Evolutionary conservation across 2,329 filamentous ascomycete genomes (phyloP).

Genomic region (Pseudocercospora eumusae): DNA sequence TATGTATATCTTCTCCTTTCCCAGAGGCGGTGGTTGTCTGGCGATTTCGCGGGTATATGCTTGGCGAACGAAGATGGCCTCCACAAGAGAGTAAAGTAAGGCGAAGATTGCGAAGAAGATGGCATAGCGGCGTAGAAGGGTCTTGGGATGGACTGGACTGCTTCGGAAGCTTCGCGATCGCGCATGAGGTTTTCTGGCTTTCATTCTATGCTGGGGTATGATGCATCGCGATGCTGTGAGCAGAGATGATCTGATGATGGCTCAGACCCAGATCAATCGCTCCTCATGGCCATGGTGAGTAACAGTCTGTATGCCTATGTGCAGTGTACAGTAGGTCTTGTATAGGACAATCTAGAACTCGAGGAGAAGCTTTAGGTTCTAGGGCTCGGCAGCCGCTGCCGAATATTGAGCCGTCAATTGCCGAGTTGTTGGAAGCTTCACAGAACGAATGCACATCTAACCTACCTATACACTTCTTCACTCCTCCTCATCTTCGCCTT

Average conservation of each 20-base stretch:
- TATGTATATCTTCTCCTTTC: constrained; percentile 59
- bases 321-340: neutral
- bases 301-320: neutral
- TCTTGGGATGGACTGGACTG: neutral
- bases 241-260: neutral
- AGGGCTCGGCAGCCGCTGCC: neutral
- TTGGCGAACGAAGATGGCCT: constrained; percentile 27
- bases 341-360: neutral
- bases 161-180: neutral
- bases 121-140: constrained; percentile 15
- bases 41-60: constrained; percentile 23
- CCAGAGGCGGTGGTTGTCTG: constrained; percentile 22
- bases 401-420: neutral
- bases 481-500: constrained; percentile 34
- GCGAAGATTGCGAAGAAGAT: constrained; percentile 23
- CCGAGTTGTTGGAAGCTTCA: neutral
- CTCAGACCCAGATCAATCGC: neutral
- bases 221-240: constrained; percentile 3
- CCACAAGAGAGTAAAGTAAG: constrained; percentile 29
- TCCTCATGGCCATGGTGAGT: neutral
- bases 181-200: neutral
- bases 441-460: neutral
- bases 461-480: neutral
- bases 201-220: constrained; percentile 3
- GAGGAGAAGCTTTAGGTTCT: neutral